Percentiles rank a stretch among this genome's conserved stretches.
Conservation (phyloP, 2,329 filamentous ascomycete genomes). For the Chalara sp. region DNA sequence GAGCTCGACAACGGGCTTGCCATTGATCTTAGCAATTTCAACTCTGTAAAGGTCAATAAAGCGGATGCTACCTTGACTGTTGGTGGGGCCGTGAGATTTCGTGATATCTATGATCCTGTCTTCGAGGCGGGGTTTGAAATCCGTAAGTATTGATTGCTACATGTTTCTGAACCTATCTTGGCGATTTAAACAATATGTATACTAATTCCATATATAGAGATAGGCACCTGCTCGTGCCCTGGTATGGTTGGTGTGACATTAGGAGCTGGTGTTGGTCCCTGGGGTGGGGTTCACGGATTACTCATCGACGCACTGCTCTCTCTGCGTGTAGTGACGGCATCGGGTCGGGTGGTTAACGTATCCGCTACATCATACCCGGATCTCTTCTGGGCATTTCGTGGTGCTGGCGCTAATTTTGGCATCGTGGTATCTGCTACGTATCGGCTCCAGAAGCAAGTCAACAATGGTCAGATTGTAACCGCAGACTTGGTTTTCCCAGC, state of each 20-base stretch:
- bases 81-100: slow-evolving; percentile 1
- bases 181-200: neutral
- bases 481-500: neutral
- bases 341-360: neutral
- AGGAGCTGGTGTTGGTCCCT: slow-evolving; percentile 4
- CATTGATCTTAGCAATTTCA: slow-evolving; percentile 10
- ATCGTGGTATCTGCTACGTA: slow-evolving; percentile 11
- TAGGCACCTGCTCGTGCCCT: neutral
- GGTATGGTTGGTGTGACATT: slow-evolving; percentile 4
- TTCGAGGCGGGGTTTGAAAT: no score
- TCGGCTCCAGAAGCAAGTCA: neutral
- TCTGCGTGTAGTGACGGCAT: neutral
- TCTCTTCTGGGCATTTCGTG: slow-evolving; percentile 24
- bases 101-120: no score
- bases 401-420: slow-evolving; percentile 26
- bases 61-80: neutral
- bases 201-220: no score
- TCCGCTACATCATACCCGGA: slow-evolving; percentile 6
- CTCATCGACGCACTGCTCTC: neutral
- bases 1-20: slow-evolving; percentile 2
- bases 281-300: slow-evolving; percentile 1
- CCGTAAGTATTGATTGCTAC: no score
- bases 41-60: slow-evolving; percentile 3
- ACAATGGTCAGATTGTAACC: neutral
- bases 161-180: no score